Evolutionary conservation across 305 asterid species (phyloP).

Genomic region (Fraxinus sp.): DNA sequence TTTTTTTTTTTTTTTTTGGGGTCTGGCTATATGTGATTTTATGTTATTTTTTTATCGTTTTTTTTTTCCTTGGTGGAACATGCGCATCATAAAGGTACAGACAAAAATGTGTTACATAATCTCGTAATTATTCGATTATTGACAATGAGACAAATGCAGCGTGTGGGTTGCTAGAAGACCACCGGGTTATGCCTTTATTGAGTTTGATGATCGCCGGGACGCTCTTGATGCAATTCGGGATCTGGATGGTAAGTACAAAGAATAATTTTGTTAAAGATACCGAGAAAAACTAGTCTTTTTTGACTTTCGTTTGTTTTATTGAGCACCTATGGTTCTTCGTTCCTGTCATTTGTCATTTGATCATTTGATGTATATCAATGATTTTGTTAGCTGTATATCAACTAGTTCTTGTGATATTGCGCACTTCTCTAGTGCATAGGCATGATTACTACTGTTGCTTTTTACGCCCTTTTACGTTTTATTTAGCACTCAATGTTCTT

Average conservation of each 20-base stretch:
- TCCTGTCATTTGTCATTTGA: neutral
- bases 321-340: neutral
- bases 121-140: neutral
- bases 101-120: neutral
- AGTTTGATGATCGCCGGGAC: conserved; percentile 55
- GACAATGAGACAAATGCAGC: conserved; percentile 21
- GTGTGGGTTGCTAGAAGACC: conserved; percentile 67
- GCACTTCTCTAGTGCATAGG: neutral
- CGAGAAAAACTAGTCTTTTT: neutral
- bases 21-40: neutral
- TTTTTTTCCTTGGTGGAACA: neutral
- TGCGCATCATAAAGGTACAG: neutral
- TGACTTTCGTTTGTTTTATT: neutral
- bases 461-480: neutral
- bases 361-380: neutral
- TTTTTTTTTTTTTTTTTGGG: neutral
- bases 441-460: neutral
- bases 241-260: conserved; percentile 44
- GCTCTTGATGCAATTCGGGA: conserved; percentile 52
- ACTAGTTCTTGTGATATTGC: neutral
- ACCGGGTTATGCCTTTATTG: conserved; percentile 59
- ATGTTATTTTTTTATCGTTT: neutral
- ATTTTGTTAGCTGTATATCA: neutral
- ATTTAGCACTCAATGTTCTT: neutral
- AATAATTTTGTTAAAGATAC: neutral